Conservation (phyloP, 306 rosid genomes). For the Styphnolobium japonicum region DNA sequence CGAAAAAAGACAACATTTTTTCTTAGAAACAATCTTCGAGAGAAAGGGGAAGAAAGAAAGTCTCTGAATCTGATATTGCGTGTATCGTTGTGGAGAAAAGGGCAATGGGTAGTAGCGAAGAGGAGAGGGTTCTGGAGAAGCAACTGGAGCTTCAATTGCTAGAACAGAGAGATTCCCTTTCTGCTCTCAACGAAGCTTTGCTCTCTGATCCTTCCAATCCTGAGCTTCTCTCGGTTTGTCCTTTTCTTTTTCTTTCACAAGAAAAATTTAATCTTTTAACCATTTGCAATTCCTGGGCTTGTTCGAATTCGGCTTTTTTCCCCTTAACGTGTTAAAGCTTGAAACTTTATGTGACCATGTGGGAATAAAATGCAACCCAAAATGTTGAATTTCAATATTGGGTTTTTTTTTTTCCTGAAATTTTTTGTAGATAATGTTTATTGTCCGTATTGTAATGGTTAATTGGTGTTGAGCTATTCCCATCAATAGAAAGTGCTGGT, state of each 20-base stretch:
- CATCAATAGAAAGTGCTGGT: background rate
- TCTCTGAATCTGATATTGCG: background rate
- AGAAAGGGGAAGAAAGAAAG: background rate
- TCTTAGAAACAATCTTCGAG: no score
- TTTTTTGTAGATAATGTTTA: background rate
- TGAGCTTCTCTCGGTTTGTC: conserved; percentile 69
- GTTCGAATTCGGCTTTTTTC: background rate
- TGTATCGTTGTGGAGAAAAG: no score
- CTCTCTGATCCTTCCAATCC: conserved; percentile 62
- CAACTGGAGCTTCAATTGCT: conserved; percentile 81
- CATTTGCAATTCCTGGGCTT: background rate
- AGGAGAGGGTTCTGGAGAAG: conserved; percentile 87
- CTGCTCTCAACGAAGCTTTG: conserved; percentile 65
- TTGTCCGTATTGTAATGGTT: background rate
- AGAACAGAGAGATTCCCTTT: conserved; percentile 78
- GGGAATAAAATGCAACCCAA: conserved; percentile 1
- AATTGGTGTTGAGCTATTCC: no score
- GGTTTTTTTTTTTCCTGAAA: background rate
- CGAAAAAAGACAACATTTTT: no score
- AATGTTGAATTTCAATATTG: background rate
- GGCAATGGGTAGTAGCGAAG: conserved; percentile 69
- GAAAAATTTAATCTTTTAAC: background rate
- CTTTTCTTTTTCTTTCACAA: background rate
- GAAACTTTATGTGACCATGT: background rate
- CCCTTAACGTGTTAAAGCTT: background rate